Percentiles rank a stretch among this genome's conserved stretches.
Evolutionary conservation across 768 basidiomycete species (phyloP).

Genomic region (Mrakia gelida): DNA sequence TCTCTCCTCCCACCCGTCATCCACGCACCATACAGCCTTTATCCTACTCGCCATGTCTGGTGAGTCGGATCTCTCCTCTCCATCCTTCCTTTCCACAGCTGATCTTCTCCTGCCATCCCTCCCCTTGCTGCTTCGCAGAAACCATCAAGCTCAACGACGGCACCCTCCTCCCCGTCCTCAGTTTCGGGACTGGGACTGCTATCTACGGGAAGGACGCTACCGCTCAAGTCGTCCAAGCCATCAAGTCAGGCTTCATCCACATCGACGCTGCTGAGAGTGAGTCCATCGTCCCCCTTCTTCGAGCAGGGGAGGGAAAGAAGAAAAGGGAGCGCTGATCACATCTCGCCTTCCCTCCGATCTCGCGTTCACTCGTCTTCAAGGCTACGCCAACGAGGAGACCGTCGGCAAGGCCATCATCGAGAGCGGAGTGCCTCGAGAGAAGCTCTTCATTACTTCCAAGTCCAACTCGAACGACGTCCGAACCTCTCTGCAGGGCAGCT

Average conservation of each 20-base stretch:
- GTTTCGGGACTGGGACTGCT: slow-evolving; percentile 34
- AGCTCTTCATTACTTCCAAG: slow-evolving; percentile 40
- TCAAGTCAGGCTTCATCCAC: slow-evolving; percentile 34
- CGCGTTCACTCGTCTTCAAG: not conserved
- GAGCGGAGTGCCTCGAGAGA: slow-evolving; percentile 32
- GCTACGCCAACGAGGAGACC: slow-evolving; percentile 38
- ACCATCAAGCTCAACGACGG: slow-evolving; percentile 33
- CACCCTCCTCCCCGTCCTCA: slow-evolving; percentile 12
- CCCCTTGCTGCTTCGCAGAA: not conserved
- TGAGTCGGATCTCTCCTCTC: not conserved
- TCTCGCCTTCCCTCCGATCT: not conserved
- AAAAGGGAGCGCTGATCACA: not conserved
- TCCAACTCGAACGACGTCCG: slow-evolving; percentile 33
- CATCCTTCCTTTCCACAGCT: no score
- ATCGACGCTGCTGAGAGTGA: slow-evolving; percentile 36
- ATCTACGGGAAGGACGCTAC: slow-evolving; percentile 34
- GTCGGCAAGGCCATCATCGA: slow-evolving; percentile 38
- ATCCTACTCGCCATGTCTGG: no score
- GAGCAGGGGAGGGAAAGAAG: not conserved
- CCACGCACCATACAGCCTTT: no score
- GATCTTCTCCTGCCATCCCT: not conserved
- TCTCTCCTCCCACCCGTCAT: no score
- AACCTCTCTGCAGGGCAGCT: slow-evolving; percentile 22
- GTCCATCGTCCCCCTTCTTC: not conserved
- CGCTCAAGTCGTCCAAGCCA: slow-evolving; percentile 32